Base-by-base conservation (phyloP, 2,329 filamentous ascomycete species). In the Nemania sp. region DNA sequence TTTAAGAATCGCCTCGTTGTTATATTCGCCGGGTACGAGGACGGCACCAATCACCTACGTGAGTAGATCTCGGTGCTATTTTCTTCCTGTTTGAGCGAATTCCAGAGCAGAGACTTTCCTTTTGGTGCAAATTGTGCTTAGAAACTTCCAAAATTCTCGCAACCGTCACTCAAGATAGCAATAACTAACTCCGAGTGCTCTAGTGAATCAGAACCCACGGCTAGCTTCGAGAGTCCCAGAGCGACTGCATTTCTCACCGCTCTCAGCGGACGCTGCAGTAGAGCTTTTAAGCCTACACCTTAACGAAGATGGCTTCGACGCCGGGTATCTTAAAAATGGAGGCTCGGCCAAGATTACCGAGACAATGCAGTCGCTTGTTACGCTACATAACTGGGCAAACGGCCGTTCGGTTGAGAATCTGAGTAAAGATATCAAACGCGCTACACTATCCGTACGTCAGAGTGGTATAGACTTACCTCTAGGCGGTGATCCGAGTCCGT, bases 161-260 rank as follows among this genome's bases (percentile, higher is more conserved):
- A n/a, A n/a, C n/a, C n/a, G n/a, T n/a, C n/a, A n/a, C n/a, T n/a
- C n/a, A n/a, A n/a, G n/a, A n/a, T n/a, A n/a, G n/a, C n/a, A n/a
- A n/a, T n/a, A n/a, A n/a, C n/a, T n/a, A n/a, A n/a, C n/a, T n/a
- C n/a, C n/a, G n/a, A n/a, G n/a, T n/a, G n/a, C n/a, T n/a, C n/a
- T n/a, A n/a, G n/a, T 72, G n/a, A 58, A 58, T 5, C 52, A 55
- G n/a, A 72, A 72, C 22, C 63, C 68, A 6, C 63, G 70, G 5
- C 27, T 72, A 20, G 62, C 15, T 38, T 70, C 63, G 13, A 54
- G 68, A 43, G 65, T 72, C 11, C 60, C 66, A 6, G 62, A 64
- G 49, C 55, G n/a, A 11, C 38, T 72, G 13, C 20, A 56, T 13
- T 72, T 72, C 54, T 55, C 65, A 26, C 38, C 65, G 26, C 49